These are phyloP conservation scores for Pythium periplocum DNA, from an alignment of 352 stramenopile genomes.

Conservation along the genomic window DNA sequence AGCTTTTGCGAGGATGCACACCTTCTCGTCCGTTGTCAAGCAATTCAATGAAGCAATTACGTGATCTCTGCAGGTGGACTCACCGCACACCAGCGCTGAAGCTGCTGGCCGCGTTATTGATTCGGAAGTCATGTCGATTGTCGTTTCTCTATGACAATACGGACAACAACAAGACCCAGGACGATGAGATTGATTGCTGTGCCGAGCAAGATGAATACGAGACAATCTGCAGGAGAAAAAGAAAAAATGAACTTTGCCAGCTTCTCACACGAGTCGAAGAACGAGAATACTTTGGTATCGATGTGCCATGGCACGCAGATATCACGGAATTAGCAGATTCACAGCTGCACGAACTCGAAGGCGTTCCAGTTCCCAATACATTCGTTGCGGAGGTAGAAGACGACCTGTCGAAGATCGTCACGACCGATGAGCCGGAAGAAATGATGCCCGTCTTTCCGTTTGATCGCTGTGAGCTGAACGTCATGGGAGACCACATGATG, in stretches of 20 bases:
- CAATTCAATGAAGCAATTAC: slow-evolving; percentile 4
- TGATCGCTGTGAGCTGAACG: slow-evolving; percentile 12
- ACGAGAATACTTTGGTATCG: too few relatives aligned
- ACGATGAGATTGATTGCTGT: background rate
- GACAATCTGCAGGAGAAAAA: too few relatives aligned
- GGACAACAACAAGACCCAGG: slow-evolving; percentile 17
- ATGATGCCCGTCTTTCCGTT: slow-evolving; percentile 16
- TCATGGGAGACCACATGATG: slow-evolving; percentile 31
- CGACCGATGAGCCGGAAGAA: too few relatives aligned
- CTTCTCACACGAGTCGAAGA: too few relatives aligned
- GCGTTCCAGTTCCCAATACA: too few relatives aligned
- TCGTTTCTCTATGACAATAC: slow-evolving; percentile 8
- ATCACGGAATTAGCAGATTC: too few relatives aligned
- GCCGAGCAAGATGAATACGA: slow-evolving; percentile 10
- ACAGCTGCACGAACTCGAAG: too few relatives aligned
- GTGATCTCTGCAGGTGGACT: background rate
- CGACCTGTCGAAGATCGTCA: too few relatives aligned
- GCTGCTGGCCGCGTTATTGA: background rate
- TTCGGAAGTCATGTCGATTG: background rate
- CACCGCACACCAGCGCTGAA: background rate
- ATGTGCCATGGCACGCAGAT: too few relatives aligned
- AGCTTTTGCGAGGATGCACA: slow-evolving; percentile 12
- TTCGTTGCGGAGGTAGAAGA: too few relatives aligned
- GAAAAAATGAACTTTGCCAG: too few relatives aligned
- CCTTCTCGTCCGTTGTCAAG: slow-evolving; percentile 11